Conservation (phyloP, 495 filamentous ascomycete genomes). For the Neurospora sp. region DNA sequence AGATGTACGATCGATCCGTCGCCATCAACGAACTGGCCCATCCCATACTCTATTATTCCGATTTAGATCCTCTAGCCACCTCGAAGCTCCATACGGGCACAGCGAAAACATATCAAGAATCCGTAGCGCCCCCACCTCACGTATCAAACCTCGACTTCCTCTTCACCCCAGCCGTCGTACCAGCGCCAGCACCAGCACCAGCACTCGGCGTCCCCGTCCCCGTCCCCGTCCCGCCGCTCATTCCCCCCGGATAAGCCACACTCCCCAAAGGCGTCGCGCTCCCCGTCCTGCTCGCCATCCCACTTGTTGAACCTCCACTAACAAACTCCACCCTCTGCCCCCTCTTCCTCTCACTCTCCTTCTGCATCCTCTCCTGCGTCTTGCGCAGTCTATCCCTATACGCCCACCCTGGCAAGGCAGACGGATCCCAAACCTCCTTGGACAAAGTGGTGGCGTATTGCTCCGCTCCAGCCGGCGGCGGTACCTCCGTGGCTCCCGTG, state of each 20-base stretch:
- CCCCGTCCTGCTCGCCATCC: constrained; percentile 12
- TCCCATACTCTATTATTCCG: background rate
- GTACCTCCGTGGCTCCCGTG: background rate
- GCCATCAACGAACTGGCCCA: background rate
- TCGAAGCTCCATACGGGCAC: background rate
- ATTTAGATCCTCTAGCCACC: background rate
- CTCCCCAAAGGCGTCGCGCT: constrained; percentile 22
- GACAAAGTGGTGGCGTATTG: constrained; percentile 72
- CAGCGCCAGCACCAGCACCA: background rate
- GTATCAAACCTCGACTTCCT: constrained; percentile 40
- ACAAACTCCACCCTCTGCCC: constrained; percentile 75
- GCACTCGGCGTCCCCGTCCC: background rate
- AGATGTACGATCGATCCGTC: background rate
- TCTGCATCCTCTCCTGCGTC: constrained; percentile 49
- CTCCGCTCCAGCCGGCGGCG: constrained; percentile 3
- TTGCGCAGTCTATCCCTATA: constrained; percentile 63
- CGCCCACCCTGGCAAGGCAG: constrained; percentile 54
- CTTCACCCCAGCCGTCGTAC: constrained; percentile 11
- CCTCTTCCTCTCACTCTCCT: constrained; percentile 43
- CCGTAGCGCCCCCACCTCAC: constrained; percentile 14
- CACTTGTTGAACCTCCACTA: constrained; percentile 26
- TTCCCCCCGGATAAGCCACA: constrained; percentile 22
- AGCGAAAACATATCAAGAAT: background rate
- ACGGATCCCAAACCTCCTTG: constrained; percentile 55
- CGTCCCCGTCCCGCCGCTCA: constrained; percentile 7